Conservation (phyloP, 2,329 filamentous ascomycete species). For the Trichoderma koningiopsis region DNA sequence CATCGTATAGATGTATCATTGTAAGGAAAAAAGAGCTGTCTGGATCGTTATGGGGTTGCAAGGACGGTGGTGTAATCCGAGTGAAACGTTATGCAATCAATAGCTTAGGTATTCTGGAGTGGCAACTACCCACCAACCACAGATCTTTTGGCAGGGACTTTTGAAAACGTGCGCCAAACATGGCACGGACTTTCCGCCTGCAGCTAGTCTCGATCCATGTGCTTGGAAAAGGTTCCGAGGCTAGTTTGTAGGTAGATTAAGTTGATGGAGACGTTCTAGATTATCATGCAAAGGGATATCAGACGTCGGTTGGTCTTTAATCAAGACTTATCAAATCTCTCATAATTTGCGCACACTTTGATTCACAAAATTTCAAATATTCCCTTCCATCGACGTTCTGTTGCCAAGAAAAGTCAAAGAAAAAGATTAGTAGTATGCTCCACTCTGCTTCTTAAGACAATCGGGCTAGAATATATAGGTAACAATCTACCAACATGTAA, state of each 20-base stretch:
- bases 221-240: slow-evolving; percentile 2
- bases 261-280: slow-evolving; percentile 7
- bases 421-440: background rate
- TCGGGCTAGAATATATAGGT: background rate
- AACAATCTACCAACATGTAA: background rate
- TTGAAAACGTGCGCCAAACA: slow-evolving; percentile 17
- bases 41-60: background rate
- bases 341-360: background rate
- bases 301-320: background rate
- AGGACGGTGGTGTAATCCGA: slow-evolving; percentile 19
- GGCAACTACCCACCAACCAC: background rate
- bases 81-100: slow-evolving; percentile 16
- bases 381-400: rapidly evolving
- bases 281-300: slow-evolving; percentile 1
- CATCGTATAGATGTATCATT: background rate
- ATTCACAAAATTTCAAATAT: background rate
- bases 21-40: background rate
- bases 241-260: slow-evolving; percentile 15
- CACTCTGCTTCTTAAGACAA: background rate
- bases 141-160: slow-evolving; percentile 5
- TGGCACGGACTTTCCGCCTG: slow-evolving; percentile 8
- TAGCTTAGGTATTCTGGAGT: slow-evolving; percentile 8
- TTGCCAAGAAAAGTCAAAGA: too few relatives aligned
- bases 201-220: background rate
- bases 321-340: background rate